Conservation (phyloP, 768 basidiomycete species). For the Mycena alexandri region DNA sequence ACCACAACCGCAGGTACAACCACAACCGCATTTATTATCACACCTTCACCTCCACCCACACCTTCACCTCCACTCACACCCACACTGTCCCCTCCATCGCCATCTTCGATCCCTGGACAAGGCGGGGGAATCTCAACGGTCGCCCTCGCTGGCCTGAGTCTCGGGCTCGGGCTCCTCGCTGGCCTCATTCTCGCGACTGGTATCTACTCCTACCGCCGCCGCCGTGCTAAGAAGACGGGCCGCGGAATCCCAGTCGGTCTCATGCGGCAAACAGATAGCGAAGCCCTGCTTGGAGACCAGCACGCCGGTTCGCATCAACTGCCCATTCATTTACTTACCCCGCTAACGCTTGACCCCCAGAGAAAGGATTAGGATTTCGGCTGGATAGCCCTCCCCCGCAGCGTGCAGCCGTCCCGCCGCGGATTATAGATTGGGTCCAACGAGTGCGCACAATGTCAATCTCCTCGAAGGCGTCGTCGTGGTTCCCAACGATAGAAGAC, state of each 20-base stretch:
- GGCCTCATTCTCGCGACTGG: slow-evolving; percentile 13
- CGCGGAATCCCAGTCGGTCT: background rate
- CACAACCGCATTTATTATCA: too few relatives aligned
- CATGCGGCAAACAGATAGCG: background rate
- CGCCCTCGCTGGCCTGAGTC: slow-evolving; percentile 24
- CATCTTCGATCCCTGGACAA: background rate
- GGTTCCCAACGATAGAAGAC: slow-evolving; percentile 2
- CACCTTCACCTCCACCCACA: background rate
- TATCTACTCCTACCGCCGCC: slow-evolving; percentile 19
- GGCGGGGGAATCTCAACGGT: slow-evolving; percentile 18
- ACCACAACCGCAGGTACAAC: background rate
- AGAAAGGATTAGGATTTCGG: slow-evolving; percentile 5
- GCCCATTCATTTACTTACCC: background rate
- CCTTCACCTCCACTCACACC: background rate
- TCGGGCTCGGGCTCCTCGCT: slow-evolving; percentile 23
- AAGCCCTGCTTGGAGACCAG: slow-evolving; percentile 24
- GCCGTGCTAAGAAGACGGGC: background rate
- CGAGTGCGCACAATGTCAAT: slow-evolving; percentile 8
- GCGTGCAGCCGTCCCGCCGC: slow-evolving; percentile 12
- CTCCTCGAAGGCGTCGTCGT: slow-evolving; percentile 8
- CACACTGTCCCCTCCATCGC: background rate
- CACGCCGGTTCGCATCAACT: slow-evolving; percentile 12
- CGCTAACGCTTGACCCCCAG: slow-evolving; percentile 3
- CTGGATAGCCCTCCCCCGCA: background rate
- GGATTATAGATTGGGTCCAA: slow-evolving; percentile 28